Evolutionary conservation across 495 filamentous ascomycete genomes (phyloP).

Genomic region (Penicillium angulare): DNA sequence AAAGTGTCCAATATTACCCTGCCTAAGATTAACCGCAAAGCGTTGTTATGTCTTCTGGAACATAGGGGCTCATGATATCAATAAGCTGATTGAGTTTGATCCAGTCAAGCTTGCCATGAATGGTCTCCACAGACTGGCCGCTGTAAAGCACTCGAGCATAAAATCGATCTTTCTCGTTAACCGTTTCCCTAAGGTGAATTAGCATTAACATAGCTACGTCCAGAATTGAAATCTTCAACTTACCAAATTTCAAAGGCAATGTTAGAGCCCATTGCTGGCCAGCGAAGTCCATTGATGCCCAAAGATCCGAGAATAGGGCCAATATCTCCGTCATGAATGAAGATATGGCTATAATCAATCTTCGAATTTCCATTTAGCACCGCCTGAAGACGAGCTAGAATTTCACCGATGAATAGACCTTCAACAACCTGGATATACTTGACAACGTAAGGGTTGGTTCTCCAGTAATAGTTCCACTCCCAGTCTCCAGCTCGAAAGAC

Average conservation of each 20-base stretch:
- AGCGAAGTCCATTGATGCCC: conserved; percentile 28
- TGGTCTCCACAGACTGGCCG: conserved; percentile 22
- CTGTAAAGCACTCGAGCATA: conserved; percentile 43
- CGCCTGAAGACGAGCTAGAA: conserved; percentile 34
- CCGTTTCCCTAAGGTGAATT: conserved; percentile 13
- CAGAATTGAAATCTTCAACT: conserved; percentile 43
- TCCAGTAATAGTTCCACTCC: conserved; percentile 49
- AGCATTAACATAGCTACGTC: neutral
- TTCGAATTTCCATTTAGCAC: conserved; percentile 21
- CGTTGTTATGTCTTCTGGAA: conserved; percentile 8
- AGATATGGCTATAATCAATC: conserved; percentile 31
- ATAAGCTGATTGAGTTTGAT: conserved; percentile 10
- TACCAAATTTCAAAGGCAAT: conserved; percentile 33
- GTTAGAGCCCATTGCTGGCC: conserved; percentile 33
- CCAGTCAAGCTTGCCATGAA: conserved; percentile 16
- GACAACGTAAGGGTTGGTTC: conserved; percentile 31
- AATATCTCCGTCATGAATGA: conserved; percentile 32
- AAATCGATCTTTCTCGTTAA: conserved; percentile 6
- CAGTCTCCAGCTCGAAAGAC: conserved; percentile 47
- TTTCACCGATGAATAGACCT: conserved; percentile 42
- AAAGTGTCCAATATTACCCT: neutral
- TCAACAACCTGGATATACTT: conserved; percentile 42
- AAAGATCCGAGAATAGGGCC: conserved; percentile 29
- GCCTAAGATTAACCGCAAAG: conserved; percentile 11
- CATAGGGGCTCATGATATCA: conserved; percentile 13